Evolutionary conservation across 345 rosid genomes (phyloP), one percentile per base, ranked within the genome.

Genomic region (Euphorbia peplus): DNA sequence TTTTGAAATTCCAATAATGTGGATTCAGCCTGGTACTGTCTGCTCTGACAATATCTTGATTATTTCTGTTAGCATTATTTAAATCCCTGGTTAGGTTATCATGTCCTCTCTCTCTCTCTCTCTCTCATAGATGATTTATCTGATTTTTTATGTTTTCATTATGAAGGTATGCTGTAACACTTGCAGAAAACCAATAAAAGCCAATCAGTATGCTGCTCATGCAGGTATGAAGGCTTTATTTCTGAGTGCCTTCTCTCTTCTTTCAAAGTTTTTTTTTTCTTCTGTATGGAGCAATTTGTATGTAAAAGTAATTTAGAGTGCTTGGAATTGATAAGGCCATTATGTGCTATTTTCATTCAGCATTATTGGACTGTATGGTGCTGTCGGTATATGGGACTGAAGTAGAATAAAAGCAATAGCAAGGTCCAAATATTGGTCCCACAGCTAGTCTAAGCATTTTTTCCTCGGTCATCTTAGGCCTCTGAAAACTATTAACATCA

Each of bases 121-220:
- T 8, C 9, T 11, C 5, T 5, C 6, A 39, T 5, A 39, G 8
- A 41, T 66, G 29, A 47, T 65, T 24, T 19, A 22, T 56, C 63
- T 71, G 32, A 76, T 70, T 62, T 70, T 62, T 57, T 65, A 56
- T 37, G 51, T 73, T 71, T 15, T 70, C 26, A 37, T 48, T 70
- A 26, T 78, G 71, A 75, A 88, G 92, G 90, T 88, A 62, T 76
- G 84, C 54, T 88, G 90, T 83, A 85, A 84, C 75, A 83, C 80
- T n/a, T 88, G 92, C 79, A 88, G 86, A 83, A 88, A 83, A 82
- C 88, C 92, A 50, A 64, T 88, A 60, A 82, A 71, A 81, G 84
- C 86, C 67, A 88, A 87, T 78, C 92, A 83, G 41, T 88, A 79
- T 78, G 77, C 81, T 4, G 80, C 77, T 77, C 92, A 85, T 85